phyloP scores from a whole-genome alignment of 1,284 basidiomycete genomes.

The Apiotrichum sp. region DNA sequence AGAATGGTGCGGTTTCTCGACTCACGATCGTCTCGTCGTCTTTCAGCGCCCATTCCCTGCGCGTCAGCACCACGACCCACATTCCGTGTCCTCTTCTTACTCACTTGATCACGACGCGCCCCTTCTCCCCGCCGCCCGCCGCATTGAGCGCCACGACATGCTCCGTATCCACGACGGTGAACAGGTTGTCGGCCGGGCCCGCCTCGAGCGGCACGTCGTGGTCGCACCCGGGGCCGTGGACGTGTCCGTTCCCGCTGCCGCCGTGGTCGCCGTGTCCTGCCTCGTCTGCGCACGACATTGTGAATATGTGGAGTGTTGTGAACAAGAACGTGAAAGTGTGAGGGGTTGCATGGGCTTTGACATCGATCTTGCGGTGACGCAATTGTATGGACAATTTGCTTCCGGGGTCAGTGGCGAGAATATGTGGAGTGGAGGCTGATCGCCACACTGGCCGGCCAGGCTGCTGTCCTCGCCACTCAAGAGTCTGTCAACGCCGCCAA shows the following conservation, averaged over 20 bases:
- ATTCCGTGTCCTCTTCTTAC: conserved; percentile 2
- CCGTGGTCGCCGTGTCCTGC: conserved; percentile 22
- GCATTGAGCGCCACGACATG: conserved; percentile 46
- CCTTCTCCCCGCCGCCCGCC: conserved; percentile 36
- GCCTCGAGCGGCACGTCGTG: conserved; percentile 41
- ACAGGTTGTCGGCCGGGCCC: conserved; percentile 42
- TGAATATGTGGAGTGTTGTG: too few relatives aligned
- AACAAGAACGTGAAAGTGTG: too few relatives aligned
- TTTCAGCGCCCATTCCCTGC: conserved; percentile 36
- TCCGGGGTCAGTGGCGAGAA: too few relatives aligned
- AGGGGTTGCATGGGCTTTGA: too few relatives aligned
- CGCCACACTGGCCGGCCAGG: too few relatives aligned
- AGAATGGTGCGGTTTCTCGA: too few relatives aligned
- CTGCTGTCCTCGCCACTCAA: too few relatives aligned
- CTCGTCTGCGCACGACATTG: conserved; percentile 36
- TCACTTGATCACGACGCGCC: conserved; percentile 46
- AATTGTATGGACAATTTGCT: too few relatives aligned
- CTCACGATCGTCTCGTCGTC: conserved; percentile 42
- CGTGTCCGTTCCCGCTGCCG: conserved; percentile 18
- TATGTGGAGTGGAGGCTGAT: too few relatives aligned
- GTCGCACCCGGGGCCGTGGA: conserved; percentile 19
- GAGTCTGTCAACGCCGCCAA: too few relatives aligned
- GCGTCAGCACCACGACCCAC: background rate
- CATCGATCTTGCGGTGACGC: too few relatives aligned
- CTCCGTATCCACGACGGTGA: conserved; percentile 37